Base-by-base conservation (phyloP, 805 yeast species). In the Candida quercuum region DNA sequence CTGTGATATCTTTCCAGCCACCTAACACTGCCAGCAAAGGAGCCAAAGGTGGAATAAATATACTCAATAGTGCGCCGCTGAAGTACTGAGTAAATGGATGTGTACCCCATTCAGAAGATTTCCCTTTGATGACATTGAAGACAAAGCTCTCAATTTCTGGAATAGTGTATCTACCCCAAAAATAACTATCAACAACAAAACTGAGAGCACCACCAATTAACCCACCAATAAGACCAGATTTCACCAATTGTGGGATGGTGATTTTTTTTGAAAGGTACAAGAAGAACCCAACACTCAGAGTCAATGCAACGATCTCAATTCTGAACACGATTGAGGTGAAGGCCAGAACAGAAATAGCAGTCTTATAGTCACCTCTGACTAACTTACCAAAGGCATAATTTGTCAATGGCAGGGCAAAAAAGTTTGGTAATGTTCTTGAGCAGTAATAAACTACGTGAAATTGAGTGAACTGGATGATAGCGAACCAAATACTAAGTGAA, bases 391-490 rank as follows among this genome's bases (percentile, higher is more conserved):
- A 46, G 0, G 83, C 82, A 32, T 62, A 49, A 38, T 74, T 73
- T 4, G 81, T 80, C 26, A 86, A 52, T 3, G 97, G 96, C 37
- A 91, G 63, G 13, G 74, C 54, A 40, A 89, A 63, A 48, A 82
- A 83, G 59, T 91, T 91, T n/a, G 97, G 96, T 40, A 91, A 66
- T 0, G 95, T 77, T 47, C 97, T 69, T 3, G 95, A 71, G n/a
- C 85, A 68, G 56, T 91, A 91, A 63, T 67, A 91, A 42, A 81
- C 61, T 15, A 86, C 43, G 56, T 91, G 97, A 63, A 89, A 91
- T 56, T 88, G 93, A 8, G 83, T 58, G 39, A 74, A 60, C 28
- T 70, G 66, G 39, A 88, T 68, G 3, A 82, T 40, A 17, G 72
- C 63, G 52, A 71, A 86, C 82, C 86, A 83, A 13, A 67, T 42